Base-by-base conservation (phyloP, 352 stramenopile genomes). In the Phytophthora syringae region DNA sequence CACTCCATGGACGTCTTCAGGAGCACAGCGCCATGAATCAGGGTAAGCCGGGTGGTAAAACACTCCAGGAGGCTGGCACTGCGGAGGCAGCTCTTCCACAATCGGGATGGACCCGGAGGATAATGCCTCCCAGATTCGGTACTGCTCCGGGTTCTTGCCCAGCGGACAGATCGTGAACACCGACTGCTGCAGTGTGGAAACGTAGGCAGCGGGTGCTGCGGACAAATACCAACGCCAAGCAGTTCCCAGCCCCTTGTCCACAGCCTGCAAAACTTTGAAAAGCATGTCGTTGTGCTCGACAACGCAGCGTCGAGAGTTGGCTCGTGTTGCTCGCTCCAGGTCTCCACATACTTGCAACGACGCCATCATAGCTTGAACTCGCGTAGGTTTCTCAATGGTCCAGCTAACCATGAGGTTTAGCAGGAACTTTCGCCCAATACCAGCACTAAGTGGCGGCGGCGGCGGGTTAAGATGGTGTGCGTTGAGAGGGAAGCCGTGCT, bases 331-430 rank as follows among this genome's bases (percentile, higher is more conserved):
- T 5, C 39, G 48, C 39, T 70, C 56, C 27, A 72, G 54, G 0
- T 65, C 61, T 1, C 54, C 55, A n/a, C 80, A 89, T 1, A 88
- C 69, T 25, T 78, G 48, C 9, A 84, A 32, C 0, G 78, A 77
- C 3, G 76, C 73, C 50, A 89, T 82, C 66, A 84, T 78, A 0
- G 80, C 80, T 47, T 89, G 80, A 24, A 89, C 78, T 0, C 80
- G 76, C 24, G 78, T 89, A 0, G 80, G 80, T 59, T 89, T 89
- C 51, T 83, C 76, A 13, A 82, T 70, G 9, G 80, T 88, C 78
- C 76, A 89, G 64, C 80, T 89, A 48, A 88, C 79, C 74, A 89
- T 86, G 57, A 89, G 61, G 40, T 86, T 89, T 7, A 89, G 60
- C 42, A 89, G 44, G 13, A 76, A 79, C 43, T 71, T 76, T 15